A percentile compares a stretch with the other conserved stretches of the same genome.
These are phyloP conservation scores for Claviceps arundinis DNA, from an alignment of 2,329 filamentous ascomycete species.

Conservation along the genomic window DNA sequence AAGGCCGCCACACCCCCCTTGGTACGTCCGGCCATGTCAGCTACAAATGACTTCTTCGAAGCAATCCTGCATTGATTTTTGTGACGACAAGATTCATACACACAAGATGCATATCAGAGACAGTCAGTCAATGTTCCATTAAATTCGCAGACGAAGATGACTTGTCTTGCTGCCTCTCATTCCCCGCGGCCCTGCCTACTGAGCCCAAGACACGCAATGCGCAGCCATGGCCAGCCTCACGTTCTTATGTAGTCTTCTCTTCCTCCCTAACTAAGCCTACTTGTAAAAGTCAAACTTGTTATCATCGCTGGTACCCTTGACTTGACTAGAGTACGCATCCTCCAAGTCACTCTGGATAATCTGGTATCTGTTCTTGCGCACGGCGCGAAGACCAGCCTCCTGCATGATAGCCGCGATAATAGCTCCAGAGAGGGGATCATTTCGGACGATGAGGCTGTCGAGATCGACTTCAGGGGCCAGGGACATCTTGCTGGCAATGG, in stretches of 20 bases:
- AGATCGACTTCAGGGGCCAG: conserved; percentile 92
- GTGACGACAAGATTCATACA: too few relatives aligned
- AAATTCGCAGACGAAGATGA: too few relatives aligned
- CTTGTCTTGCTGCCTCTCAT: too few relatives aligned
- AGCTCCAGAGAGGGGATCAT: conserved; percentile 87
- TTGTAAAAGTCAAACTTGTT: conserved; percentile 90
- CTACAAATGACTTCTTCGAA: too few relatives aligned
- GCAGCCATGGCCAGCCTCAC: background rate
- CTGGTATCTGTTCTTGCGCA: conserved; percentile 97
- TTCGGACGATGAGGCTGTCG: conserved; percentile 89
- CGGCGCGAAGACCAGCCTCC: conserved; percentile 85
- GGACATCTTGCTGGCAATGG: conserved; percentile 96
- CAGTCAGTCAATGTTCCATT: too few relatives aligned
- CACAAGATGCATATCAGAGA: too few relatives aligned
- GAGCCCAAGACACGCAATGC: too few relatives aligned
- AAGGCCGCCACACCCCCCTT: too few relatives aligned
- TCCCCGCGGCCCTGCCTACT: too few relatives aligned
- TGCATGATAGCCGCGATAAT: conserved; percentile 99
- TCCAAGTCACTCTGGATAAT: conserved; percentile 96
- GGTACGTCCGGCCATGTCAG: too few relatives aligned
- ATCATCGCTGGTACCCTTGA: conserved; percentile 60
- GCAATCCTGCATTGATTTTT: too few relatives aligned
- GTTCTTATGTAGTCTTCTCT: background rate
- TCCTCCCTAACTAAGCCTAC: conserved; percentile 26
- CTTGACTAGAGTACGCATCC: conserved; percentile 92